These are phyloP conservation scores for Camellia sinensis DNA, from an alignment of 148 eudicot species.

Conservation along the genomic window DNA sequence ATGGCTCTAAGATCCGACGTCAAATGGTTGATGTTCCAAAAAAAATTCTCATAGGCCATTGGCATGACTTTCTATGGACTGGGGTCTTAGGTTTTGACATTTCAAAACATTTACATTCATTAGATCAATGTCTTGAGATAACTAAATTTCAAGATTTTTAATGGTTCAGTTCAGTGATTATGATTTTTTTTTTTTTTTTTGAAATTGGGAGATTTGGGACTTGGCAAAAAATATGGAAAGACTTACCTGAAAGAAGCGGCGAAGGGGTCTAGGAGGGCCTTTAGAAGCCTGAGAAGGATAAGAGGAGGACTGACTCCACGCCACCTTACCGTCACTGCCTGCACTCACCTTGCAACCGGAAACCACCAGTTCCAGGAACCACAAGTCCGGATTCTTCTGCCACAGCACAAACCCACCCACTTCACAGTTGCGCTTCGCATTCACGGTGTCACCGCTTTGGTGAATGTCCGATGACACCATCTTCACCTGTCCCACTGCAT, in stretches of 20 bases:
- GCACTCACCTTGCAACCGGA: conserved; percentile 56
- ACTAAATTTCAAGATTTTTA: too few relatives aligned
- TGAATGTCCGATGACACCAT: conserved; percentile 48
- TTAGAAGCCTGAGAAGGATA: conserved; percentile 31
- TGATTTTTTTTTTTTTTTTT: too few relatives aligned
- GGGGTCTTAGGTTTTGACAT: too few relatives aligned
- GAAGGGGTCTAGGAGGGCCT: conserved; percentile 58
- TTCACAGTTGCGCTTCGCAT: conserved; percentile 23
- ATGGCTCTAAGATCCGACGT: too few relatives aligned
- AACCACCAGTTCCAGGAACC: conserved; percentile 61
- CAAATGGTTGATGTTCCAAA: too few relatives aligned
- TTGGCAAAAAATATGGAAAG: too few relatives aligned
- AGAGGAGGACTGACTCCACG: conserved; percentile 62
- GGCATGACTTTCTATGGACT: too few relatives aligned
- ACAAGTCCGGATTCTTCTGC: conserved; percentile 66
- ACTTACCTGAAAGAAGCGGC: conserved; percentile 56
- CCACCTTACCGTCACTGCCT: conserved; percentile 57
- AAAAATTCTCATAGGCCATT: too few relatives aligned
- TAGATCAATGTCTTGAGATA: too few relatives aligned
- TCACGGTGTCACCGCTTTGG: conserved; percentile 10
- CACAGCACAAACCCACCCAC: conserved; percentile 58
- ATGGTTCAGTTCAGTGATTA: too few relatives aligned
- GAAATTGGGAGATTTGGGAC: too few relatives aligned
- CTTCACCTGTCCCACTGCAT: conserved; percentile 61
- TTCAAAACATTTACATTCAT: too few relatives aligned